Evolutionary conservation across 208 protist genomes (phyloP), one percentile per base, ranked within the genome.

Genomic region (Leishmania lainsoni): DNA sequence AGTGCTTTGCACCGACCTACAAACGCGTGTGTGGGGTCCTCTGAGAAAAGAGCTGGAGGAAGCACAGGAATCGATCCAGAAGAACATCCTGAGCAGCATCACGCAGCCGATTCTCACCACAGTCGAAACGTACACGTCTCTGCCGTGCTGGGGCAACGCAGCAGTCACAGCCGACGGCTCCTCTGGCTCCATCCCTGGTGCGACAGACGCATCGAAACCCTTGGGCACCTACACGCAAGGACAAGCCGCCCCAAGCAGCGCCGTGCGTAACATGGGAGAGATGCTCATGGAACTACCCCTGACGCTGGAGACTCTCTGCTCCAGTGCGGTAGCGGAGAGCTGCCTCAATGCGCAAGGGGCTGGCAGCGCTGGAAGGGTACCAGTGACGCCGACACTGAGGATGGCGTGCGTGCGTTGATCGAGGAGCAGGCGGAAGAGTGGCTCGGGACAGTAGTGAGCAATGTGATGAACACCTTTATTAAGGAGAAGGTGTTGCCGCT

Each of bases 251-350:
- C 91, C 90, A 26, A 92, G 84, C 45, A 79, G 80, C 39, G 72
- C 89, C 17, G 87, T 97, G 69, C 89, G 94, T 2, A 82, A 88
- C 17, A 80, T 97, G 72, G 94, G 94, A 5, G 94, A 97, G 75
- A 90, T 88, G 45, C 91, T 97, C 75, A 94, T 97, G 87, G 94
- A 93, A 80, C 89, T 95, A 26, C 92, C 94, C 16, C 83, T 97
- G 22, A 86, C 87, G 35, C 74, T 97, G 20, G 94, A 97, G 52
- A 81, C 87, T 16, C 81, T 95, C 51, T 82, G 73, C 75, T 83
- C 81, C 65, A 81, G 65, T 49, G 76, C 80, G 0, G 79, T 83
- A 3, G 63, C 56, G 20, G 65, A 79, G 59, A 77, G 63, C 35
- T 59, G 75, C 49, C 56, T 17, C 29, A 75, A 75, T 59, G 54